Evolutionary conservation across 495 filamentous ascomycete species (phyloP).

Genomic region (Penicillium crystallinum): DNA sequence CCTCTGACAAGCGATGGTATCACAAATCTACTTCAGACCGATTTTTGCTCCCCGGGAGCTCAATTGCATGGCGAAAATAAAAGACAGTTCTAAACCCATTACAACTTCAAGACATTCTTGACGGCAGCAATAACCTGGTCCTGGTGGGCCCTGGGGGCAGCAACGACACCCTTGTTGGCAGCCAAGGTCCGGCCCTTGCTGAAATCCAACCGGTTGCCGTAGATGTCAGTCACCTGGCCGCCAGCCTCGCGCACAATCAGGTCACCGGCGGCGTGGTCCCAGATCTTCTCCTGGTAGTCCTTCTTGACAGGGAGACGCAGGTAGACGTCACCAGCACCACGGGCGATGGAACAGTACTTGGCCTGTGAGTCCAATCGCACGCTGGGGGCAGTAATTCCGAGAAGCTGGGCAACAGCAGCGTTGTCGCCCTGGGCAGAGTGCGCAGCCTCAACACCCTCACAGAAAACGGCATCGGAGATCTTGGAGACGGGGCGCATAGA

Average conservation of each 20-base stretch:
- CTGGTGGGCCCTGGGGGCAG: constrained; percentile 72
- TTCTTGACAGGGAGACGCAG: constrained; percentile 76
- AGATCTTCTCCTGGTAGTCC: constrained; percentile 97
- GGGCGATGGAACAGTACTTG: constrained; percentile 94
- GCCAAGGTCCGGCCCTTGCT: constrained; percentile 77
- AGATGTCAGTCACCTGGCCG: constrained; percentile 81
- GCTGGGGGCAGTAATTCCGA: constrained; percentile 79
- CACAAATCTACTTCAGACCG: constrained; percentile 23
- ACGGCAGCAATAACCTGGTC: constrained; percentile 74
- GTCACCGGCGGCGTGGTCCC: constrained; percentile 98
- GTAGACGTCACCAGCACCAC: constrained; percentile 93
- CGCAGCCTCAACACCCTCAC: constrained; percentile 87
- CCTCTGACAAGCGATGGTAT: constrained; percentile 17
- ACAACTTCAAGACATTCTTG: constrained; percentile 64
- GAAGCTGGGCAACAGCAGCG: constrained; percentile 70
- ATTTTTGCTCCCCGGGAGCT: constrained; percentile 15
- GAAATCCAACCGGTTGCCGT: constrained; percentile 78
- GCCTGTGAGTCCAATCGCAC: constrained; percentile 96
- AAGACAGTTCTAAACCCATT: constrained; percentile 19
- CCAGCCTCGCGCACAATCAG: constrained; percentile 92
- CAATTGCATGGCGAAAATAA: not conserved
- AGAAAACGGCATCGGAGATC: constrained; percentile 78
- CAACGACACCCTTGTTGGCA: constrained; percentile 89
- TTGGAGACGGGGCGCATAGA: constrained; percentile 71
- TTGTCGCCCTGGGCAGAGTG: constrained; percentile 88